Conservation (phyloP, 1,284 basidiomycete species). For the Apiotrichum akiyoshidainum region DNA sequence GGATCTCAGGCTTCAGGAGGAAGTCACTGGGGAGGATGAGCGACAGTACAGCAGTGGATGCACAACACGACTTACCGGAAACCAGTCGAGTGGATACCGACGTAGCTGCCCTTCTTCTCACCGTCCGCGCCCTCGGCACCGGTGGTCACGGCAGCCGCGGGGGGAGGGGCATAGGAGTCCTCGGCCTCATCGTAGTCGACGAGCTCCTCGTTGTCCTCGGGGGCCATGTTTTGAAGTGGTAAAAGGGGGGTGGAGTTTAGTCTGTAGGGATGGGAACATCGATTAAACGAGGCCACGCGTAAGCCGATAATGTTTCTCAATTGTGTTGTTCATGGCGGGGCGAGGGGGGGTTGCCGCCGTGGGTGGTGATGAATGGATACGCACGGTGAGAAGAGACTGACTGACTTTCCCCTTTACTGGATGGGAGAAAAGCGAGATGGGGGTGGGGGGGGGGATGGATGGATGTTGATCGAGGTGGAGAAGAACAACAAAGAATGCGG, state of each 20-base stretch:
- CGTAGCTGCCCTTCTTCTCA: slow-evolving; percentile 94
- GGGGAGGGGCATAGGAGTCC: slow-evolving; percentile 64
- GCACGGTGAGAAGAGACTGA: slow-evolving; percentile 1
- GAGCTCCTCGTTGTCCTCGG: slow-evolving; percentile 51
- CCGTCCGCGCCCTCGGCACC: slow-evolving; percentile 61
- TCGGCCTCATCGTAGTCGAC: slow-evolving; percentile 91
- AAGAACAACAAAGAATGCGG: not conserved
- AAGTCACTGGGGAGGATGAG: slow-evolving; percentile 68
- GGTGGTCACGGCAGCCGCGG: slow-evolving; percentile 58
- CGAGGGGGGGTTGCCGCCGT: not conserved
- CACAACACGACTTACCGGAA: slow-evolving; percentile 65
- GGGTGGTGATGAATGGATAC: not conserved
- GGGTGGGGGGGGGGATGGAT: not conserved
- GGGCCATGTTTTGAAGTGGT: slow-evolving; percentile 25
- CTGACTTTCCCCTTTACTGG: not conserved
- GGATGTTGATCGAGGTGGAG: not conserved
- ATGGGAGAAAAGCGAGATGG: not conserved
- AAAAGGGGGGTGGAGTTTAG: not conserved
- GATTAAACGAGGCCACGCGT: not conserved
- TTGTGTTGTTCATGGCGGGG: not conserved
- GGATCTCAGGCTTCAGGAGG: slow-evolving; percentile 91
- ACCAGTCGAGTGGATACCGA: slow-evolving; percentile 93
- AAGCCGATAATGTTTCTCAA: not conserved
- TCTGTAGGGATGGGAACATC: not conserved
- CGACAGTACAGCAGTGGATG: too few relatives aligned